Evolutionary conservation across 352 stramenopile genomes (phyloP), one percentile per base, ranked within the genome.

Genomic region (Aphanomyces astaci): DNA sequence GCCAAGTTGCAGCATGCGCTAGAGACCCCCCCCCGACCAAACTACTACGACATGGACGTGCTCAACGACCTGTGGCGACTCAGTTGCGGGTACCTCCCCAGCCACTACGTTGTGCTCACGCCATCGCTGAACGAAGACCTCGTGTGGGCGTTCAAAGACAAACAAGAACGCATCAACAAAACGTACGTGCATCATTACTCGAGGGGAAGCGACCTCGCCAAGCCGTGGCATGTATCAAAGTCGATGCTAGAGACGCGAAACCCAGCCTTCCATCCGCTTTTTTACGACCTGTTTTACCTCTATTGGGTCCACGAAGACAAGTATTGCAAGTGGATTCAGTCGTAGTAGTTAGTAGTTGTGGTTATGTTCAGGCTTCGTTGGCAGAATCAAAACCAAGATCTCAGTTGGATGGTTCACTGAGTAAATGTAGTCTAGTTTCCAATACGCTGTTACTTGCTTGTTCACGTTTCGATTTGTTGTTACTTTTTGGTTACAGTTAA

Each of bases 111-210:
- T 15, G 30, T 66, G 13, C 19, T 66, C 11, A 55, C 22, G 4
- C 17, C 11, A 13, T 22, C 31, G 4, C 19, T 66, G 11, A 52
- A 66, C 27, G 15, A n/a, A 7, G 30, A 52, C 45, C 11, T 24
- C 4, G 36, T n/a, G 19, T 66, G 31, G 31, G 31, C 22, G 4
- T 66, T 55, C 55, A 4, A 2, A 11, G 25, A 7, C 11, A 13
- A n/a, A 11, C 22, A 49, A 9, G 57, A 66, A 25, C 57, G 57
- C 13, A 19, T 65, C 13, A 24, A 9, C 10, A 52, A 62, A 24
- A 66, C 57, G 1, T 66, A 66, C 45, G 45, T 66, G 39, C 31
- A 49, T n/a, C 57, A 66, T 31, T 66, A 56, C 55, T 66, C 57
- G 2, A 15, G 15, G 17, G 40, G 40, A 15, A 49, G 17, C 22